These are phyloP conservation scores for Chenopodium suecicum DNA, from an alignment of 148 eudicot species.

Conservation along the genomic window DNA sequence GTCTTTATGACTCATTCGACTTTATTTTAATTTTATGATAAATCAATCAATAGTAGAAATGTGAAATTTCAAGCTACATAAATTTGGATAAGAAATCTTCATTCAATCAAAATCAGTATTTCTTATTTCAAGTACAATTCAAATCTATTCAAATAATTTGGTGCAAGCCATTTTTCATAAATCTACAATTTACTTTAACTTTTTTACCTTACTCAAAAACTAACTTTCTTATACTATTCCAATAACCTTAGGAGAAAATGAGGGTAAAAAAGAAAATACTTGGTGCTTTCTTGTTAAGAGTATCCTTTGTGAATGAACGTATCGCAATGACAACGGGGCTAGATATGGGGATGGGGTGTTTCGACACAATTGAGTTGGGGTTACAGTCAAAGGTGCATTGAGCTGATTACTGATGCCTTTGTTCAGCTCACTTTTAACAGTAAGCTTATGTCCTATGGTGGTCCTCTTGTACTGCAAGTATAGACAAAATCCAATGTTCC, in stretches of 20 bases:
- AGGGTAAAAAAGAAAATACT: too few relatives aligned
- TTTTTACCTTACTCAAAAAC: too few relatives aligned
- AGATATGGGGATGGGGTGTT: not conserved
- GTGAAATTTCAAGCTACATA: not conserved
- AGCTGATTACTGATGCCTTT: conserved; percentile 1
- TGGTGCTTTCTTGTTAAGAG: too few relatives aligned
- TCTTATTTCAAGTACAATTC: not conserved
- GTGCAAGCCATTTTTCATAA: not conserved
- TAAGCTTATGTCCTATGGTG: conserved; percentile 22
- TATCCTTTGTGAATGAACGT: not conserved
- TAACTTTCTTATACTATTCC: too few relatives aligned
- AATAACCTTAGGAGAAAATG: too few relatives aligned
- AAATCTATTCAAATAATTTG: too few relatives aligned
- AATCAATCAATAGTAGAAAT: too few relatives aligned
- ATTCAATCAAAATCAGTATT: too few relatives aligned
- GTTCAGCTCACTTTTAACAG: not conserved
- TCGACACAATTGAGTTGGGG: not conserved
- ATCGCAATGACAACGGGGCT: not conserved
- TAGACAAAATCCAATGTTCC: conserved; percentile 32
- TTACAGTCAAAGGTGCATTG: conserved; percentile 25
- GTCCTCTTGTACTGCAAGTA: conserved; percentile 27
- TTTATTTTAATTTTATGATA: too few relatives aligned
- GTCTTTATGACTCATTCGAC: too few relatives aligned
- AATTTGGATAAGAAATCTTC: too few relatives aligned
- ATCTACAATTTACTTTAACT: too few relatives aligned